Conservation (phyloP, 2,329 filamentous ascomycete genomes). For the Cryphonectria parasitica region DNA sequence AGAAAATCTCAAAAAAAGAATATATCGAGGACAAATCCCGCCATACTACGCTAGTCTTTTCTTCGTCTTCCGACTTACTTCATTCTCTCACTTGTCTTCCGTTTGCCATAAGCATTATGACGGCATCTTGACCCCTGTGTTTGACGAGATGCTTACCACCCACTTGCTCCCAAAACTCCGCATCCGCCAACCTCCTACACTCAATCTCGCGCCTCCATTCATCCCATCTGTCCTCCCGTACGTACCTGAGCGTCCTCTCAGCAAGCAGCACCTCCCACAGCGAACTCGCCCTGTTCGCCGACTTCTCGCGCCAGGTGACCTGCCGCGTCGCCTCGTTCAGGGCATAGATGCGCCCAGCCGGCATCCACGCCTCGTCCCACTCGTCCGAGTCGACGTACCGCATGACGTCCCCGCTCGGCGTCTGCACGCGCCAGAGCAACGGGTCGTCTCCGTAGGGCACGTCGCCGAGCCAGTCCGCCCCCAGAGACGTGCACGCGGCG, state of each 20-base stretch:
- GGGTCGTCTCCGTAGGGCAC: not conserved
- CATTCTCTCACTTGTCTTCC: not conserved
- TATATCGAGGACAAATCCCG: not conserved
- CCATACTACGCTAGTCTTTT: not conserved
- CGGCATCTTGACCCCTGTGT: not conserved
- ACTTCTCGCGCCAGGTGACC: not conserved
- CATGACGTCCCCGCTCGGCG: not conserved
- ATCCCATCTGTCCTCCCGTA: too few species aligned
- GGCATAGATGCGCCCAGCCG: not conserved
- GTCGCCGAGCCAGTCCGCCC: slow-evolving; percentile 5
- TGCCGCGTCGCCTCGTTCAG: slow-evolving; percentile 1
- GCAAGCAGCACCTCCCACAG: not conserved
- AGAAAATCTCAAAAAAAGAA: not conserved
- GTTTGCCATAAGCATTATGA: not conserved
- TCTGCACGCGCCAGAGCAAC: slow-evolving; percentile 1
- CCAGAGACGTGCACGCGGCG: slow-evolving; percentile 5
- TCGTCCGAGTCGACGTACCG: slow-evolving; percentile 2
- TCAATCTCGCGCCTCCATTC: not conserved
- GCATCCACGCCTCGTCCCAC: not conserved
- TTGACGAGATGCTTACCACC: not conserved
- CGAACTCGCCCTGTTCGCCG: not conserved
- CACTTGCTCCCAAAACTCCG: not conserved
- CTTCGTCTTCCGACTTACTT: not conserved
- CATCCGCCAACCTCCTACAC: not conserved
- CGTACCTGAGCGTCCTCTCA: not conserved